Evolutionary conservation across 2,329 filamentous ascomycete genomes (phyloP), one percentile per base, ranked within the genome.

Genomic region (Cercospora sesami): DNA sequence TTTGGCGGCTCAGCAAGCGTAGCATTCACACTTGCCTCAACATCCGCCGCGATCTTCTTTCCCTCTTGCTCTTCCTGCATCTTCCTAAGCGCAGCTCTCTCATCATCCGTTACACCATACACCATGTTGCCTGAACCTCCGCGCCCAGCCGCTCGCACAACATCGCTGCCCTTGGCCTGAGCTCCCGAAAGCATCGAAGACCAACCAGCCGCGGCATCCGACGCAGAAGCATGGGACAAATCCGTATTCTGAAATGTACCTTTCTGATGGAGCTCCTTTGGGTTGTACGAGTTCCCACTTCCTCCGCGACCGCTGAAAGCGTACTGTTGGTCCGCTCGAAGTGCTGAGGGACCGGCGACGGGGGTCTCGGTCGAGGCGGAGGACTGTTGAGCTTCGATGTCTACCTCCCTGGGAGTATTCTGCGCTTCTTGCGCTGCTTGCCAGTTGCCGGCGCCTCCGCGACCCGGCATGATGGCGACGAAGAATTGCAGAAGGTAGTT

Each of bases 41-140:
- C 78, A 51, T 75, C 73, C 61, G 66, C 73, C 60, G 75, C 77
- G 31, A 81, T 57, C 64, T 73, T 62, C 61, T 69, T 72, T 42
- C 67, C 63, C 63, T 75, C 71, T 36, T 76, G 74, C 60, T 73
- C 75, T 64, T 78, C 74, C 65, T 73, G 66, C 68, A 67, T 71
- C 61, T 68, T 75, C 42, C 63, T 65, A 61, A 72, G 69, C 42
- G 73, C 77, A 58, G 73, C 67, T 66, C 79, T 78, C 65, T 74
- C 73, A 31, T 67, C 71, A 64, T 79, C 79, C 58, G 64, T 78
- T 69, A 73, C 70, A 12, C 73, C 75, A 26, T 70, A 83, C n/a
- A 79, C 75, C 68, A 80, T 82, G 63, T 84, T 84, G 3, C 82
- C 82, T n/a, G 81, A 81, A 6, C 82, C 82, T 30, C 82, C 82